These are phyloP conservation scores for Lactarius deliciosus DNA, from an alignment of 768 basidiomycete genomes.

Conservation along the genomic window DNA sequence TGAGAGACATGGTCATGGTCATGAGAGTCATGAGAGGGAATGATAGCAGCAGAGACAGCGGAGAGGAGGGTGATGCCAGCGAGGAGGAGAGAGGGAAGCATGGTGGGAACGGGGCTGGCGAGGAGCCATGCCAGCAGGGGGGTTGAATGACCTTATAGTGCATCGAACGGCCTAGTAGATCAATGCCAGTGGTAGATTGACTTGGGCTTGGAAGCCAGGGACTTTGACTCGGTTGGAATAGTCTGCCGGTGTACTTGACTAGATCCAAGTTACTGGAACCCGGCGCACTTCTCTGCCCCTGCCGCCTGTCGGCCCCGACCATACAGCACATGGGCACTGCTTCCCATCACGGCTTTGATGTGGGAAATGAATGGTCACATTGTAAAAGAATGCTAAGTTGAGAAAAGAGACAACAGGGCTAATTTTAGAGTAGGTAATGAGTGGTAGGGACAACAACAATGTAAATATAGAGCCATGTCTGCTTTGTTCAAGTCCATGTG, in stretches of 20 bases:
- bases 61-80: slow-evolving; percentile 5
- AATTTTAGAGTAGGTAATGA: not conserved
- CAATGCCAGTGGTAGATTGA: not conserved
- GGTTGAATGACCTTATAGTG: not conserved
- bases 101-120: not conserved
- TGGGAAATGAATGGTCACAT: not conserved
- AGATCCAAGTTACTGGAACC: not conserved
- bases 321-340: not conserved
- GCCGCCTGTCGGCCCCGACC: not conserved
- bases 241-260: not conserved
- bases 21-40: slow-evolving; percentile 14
- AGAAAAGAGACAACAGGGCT: slow-evolving; percentile 2
- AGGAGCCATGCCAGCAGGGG: not conserved
- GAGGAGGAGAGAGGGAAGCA: slow-evolving; percentile 5
- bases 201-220: not conserved
- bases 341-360: not conserved
- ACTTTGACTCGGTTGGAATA: not conserved
- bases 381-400: not conserved
- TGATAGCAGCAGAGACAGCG: slow-evolving; percentile 11
- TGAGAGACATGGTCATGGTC: slow-evolving; percentile 6
- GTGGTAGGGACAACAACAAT: not conserved
- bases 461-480: not conserved
- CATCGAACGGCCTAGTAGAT: not conserved
- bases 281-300: not conserved
- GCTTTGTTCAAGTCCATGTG: not conserved